Conservation (phyloP, 805 yeast species). For the Candida ponderosae region DNA sequence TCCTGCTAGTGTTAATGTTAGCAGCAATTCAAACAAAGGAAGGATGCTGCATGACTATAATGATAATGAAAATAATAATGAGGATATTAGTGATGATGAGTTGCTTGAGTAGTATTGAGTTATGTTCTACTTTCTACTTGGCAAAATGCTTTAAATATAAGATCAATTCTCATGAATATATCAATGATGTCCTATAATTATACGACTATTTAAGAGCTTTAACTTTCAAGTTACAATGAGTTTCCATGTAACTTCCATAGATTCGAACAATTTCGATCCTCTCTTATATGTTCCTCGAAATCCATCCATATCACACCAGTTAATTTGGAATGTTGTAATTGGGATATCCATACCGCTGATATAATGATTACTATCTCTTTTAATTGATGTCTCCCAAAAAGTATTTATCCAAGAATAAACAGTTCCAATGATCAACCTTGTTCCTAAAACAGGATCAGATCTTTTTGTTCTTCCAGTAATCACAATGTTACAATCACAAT, state of each 20-base stretch:
- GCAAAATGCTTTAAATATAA: too few species aligned
- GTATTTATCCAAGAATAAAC: conserved; percentile 37
- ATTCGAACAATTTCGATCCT: conserved; percentile 48
- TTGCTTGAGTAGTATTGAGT: too few species aligned
- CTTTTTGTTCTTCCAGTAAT: conserved; percentile 8
- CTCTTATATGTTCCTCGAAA: conserved; percentile 48
- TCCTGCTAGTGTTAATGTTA: background rate
- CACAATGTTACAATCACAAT: conserved; percentile 14
- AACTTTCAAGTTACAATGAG: too few species aligned
- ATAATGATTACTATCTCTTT: conserved; percentile 7
- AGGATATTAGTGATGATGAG: too few species aligned
- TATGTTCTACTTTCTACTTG: too few species aligned
- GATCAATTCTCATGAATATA: too few species aligned
- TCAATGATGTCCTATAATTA: too few species aligned
- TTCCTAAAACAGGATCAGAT: conserved; percentile 1
- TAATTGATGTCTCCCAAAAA: conserved; percentile 29
- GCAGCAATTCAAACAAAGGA: too few species aligned
- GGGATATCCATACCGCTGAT: conserved; percentile 1
- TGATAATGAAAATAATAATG: too few species aligned
- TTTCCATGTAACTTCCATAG: conserved; percentile 27
- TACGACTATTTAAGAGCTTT: too few species aligned
- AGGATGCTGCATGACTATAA: too few species aligned
- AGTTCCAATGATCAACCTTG: conserved; percentile 1
- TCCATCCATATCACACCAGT: conserved; percentile 61
- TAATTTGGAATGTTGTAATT: conserved; percentile 1